Evolutionary conservation across 148 eudicot genomes (phyloP).

Genomic region (Bassia scoparia): DNA sequence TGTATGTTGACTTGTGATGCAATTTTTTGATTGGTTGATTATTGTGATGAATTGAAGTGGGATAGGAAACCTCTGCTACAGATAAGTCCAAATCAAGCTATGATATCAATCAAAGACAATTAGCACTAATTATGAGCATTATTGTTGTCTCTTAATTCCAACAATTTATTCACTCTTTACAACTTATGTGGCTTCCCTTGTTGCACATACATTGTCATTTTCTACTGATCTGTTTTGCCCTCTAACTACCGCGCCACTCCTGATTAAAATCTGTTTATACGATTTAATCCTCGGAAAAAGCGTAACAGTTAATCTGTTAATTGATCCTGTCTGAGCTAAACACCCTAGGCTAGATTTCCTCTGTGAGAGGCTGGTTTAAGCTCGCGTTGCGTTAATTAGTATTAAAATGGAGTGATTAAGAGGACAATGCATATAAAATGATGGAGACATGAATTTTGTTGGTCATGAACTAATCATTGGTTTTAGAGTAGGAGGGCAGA

Average conservation of each 20-base stretch:
- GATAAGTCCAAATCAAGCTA: slow-evolving; percentile 6
- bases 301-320: slow-evolving; percentile 4
- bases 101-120: not conserved
- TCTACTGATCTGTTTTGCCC: slow-evolving; percentile 3
- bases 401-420: not conserved
- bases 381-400: not conserved
- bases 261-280: not conserved
- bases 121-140: not conserved
- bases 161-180: not conserved
- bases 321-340: slow-evolving; percentile 17
- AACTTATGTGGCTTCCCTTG: slow-evolving; percentile 3
- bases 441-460: slow-evolving; percentile 7
- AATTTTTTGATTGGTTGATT: too few relatives aligned
- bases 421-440: not conserved
- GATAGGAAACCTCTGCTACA: not conserved
- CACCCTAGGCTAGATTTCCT: not conserved
- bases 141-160: slow-evolving; percentile 17
- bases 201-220: not conserved
- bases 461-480: slow-evolving; percentile 23
- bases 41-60: not conserved
- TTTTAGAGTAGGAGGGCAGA: not conserved
- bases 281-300: slow-evolving; percentile 6
- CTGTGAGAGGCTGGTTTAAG: not conserved
- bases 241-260: slow-evolving; percentile 12
- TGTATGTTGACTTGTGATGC: too few relatives aligned